Conservation (phyloP, 2,329 filamentous ascomycete genomes). For the Fusarium begoniae region DNA sequence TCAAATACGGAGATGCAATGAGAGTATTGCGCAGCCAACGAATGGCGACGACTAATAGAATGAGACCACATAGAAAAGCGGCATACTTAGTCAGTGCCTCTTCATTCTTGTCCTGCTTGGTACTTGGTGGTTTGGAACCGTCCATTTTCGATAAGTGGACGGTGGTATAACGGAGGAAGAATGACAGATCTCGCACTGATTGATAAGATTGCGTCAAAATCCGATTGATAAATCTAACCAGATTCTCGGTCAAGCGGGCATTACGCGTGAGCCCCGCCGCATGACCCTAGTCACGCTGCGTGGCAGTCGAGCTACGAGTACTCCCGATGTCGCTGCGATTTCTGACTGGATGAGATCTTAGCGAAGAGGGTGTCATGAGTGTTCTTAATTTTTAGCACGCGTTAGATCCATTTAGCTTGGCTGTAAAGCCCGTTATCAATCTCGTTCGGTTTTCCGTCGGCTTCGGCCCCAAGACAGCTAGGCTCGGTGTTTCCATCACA, state of each 20-base stretch:
- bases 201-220: not conserved
- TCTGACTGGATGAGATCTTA: not conserved
- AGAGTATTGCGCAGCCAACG: not conserved
- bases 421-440: not conserved
- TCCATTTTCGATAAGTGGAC: not conserved
- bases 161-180: not conserved
- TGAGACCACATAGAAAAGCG: not conserved
- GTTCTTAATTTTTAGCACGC: not conserved
- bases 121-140: not conserved
- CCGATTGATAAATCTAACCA: not conserved
- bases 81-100: not conserved
- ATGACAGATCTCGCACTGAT: not conserved
- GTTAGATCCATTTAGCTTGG: not conserved
- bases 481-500: not conserved
- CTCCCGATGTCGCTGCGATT: not conserved
- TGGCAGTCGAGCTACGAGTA: not conserved
- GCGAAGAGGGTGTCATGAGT: not conserved
- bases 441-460: not conserved
- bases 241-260: not conserved
- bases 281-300: not conserved
- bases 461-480: not conserved
- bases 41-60: not conserved
- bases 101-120: slow-evolving; percentile 1
- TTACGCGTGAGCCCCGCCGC: not conserved
- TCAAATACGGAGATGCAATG: not conserved